Evolutionary conservation across 78 protist species (phyloP), one percentile per base, ranked within the genome.

Genomic region (Cyanophora paradoxa): DNA sequence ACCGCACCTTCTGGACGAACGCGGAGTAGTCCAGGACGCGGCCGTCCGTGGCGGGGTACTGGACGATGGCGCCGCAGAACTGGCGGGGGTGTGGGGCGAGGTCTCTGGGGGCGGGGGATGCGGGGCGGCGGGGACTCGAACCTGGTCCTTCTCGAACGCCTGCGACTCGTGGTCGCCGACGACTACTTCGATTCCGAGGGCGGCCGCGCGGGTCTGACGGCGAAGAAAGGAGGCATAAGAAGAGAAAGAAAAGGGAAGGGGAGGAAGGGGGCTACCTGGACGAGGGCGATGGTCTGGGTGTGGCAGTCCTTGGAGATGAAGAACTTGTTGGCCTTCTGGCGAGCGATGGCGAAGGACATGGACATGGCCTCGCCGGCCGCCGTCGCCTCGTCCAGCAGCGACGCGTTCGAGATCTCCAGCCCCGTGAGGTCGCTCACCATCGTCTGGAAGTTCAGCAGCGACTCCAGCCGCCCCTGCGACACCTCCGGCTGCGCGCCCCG

Each of bases 401-500:
- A 92, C 5, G 97, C 90, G 83, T 94, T 95, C 69, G 96, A 72
- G 48, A 92, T 58, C 63, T 61, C 83, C 40, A 93, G 6, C 44
- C 84, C 92, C 37, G 98, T 94, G 44, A 96, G 56, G 41, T 94
- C 99, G 3, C 74, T 34, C 37, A 70, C 64, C 92, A 94, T 82
- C 20, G 95, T 89, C 85, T 96, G 99, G 85, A 72, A 96, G 88
- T 91, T 93, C 71, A 96, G 71, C 22, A 96, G 87, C 33, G 93
- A 79, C 85, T 96, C 98, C 31, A 96, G 82, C 19, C 99, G 90
- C 30, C 97, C 98, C 81, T 95, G 99, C 19, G 96, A 52, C 19
- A 96, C 82, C 86, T 96, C 99, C 3, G 99, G 94, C 81, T 79
- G 28, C 52, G n/a, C n/a, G n/a, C n/a, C n/a, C n/a, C n/a, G n/a